These are phyloP conservation scores for Sphagnum tenellum DNA, from an alignment of 225 moss, liverwort and hornwort species.

Conservation along the genomic window DNA sequence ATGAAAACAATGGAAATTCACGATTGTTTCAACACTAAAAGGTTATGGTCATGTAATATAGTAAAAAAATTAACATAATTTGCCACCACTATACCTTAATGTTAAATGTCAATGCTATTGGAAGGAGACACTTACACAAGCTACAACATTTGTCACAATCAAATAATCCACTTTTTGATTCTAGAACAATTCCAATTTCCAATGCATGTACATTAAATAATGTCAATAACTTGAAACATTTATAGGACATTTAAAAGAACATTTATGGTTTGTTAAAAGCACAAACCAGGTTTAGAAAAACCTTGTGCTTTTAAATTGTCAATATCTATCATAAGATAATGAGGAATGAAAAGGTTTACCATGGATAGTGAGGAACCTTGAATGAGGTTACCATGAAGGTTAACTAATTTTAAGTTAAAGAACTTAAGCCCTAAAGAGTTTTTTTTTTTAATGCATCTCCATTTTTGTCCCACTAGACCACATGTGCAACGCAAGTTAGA, in stretches of 20 bases:
- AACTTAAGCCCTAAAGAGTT: slow-evolving; percentile 74
- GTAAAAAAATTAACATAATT: too few relatives aligned
- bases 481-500: neutral
- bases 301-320: neutral
- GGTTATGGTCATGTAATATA: too few relatives aligned
- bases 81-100: too few relatives aligned
- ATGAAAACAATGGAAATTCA: slow-evolving; percentile 87
- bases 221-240: neutral
- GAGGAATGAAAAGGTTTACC: slow-evolving; percentile 40
- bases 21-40: slow-evolving; percentile 78
- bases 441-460: slow-evolving; percentile 90
- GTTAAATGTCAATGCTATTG: too few relatives aligned
- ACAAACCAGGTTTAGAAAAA: too few relatives aligned
- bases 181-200: slow-evolving; percentile 83
- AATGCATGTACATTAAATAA: slow-evolving; percentile 1
- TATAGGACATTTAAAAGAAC: neutral
- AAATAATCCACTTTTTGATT: slow-evolving; percentile 87
- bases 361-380: slow-evolving; percentile 65
- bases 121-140: slow-evolving; percentile 53
- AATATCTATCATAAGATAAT: neutral
- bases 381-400: slow-evolving; percentile 93
- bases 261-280: neutral
- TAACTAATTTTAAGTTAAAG: slow-evolving; percentile 65
- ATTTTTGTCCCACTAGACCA: slow-evolving; percentile 75
- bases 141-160: slow-evolving; percentile 93